Percentiles rank a stretch among this genome's conserved stretches.
These are phyloP conservation scores for Cladosporium colombiae DNA, from an alignment of 2,329 filamentous ascomycete species.

Conservation along the genomic window DNA sequence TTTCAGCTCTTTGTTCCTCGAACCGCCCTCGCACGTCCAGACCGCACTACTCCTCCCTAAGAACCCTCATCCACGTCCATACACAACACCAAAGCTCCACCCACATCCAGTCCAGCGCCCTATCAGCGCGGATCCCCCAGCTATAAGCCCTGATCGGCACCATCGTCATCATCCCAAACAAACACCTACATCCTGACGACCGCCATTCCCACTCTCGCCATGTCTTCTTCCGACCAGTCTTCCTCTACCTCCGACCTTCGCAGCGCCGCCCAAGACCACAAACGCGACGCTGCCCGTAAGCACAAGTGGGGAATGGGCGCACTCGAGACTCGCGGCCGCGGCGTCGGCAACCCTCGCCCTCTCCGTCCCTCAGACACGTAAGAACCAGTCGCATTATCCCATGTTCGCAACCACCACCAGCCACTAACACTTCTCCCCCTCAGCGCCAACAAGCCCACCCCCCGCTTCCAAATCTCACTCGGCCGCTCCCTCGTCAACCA, in stretches of 20 bases:
- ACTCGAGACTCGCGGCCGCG: conserved; percentile 30
- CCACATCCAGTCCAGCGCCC: not conserved
- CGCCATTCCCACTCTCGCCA: conserved; percentile 26
- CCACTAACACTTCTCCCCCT: not conserved
- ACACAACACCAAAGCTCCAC: conserved; percentile 11
- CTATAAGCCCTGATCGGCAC: conserved; percentile 6
- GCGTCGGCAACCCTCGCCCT: conserved; percentile 36
- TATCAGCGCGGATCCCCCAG: conserved; percentile 10
- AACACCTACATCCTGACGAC: conserved; percentile 2
- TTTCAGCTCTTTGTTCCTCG: conserved; percentile 14
- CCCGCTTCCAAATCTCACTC: conserved; percentile 23
- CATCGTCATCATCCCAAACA: conserved; percentile 11
- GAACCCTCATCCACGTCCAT: not conserved
- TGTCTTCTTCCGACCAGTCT: conserved; percentile 48
- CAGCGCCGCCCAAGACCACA: conserved; percentile 54
- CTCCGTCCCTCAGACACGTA: conserved; percentile 37
- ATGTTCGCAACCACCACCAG: not conserved
- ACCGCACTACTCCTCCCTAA: not conserved
- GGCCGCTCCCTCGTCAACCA: conserved; percentile 13
- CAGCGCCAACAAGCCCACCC: conserved; percentile 33
- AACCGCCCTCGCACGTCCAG: not conserved
- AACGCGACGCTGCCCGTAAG: conserved; percentile 52
- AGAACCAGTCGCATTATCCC: conserved; percentile 21
- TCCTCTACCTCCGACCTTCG: conserved; percentile 56
- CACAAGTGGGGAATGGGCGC: conserved; percentile 54